Base-by-base conservation (phyloP, 2,329 filamentous ascomycete genomes). In the Ceratocystiopsis minuta region DNA sequence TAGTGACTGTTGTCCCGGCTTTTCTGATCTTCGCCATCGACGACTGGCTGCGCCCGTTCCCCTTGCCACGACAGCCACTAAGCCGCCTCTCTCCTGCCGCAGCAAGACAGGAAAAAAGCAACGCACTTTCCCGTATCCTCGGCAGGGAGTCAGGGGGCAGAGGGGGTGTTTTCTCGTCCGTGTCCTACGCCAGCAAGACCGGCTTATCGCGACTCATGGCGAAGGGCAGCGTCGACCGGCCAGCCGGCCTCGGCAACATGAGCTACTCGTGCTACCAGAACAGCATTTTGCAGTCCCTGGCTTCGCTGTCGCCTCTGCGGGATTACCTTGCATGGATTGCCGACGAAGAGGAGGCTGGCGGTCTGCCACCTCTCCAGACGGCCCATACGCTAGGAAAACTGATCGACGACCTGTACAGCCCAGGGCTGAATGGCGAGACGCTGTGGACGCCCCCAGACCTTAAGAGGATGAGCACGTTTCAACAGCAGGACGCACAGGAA, bases 221-320 rank as follows among this genome's bases (percentile, higher is more conserved):
- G 18, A 67, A 63, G 48, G 49, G 52, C 18, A 57, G 57, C 18
- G 53, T 59, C 18, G 62, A 67, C 37, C 58, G 60, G 31, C 80
- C 66, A 39, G 68, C 65, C 2, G 90, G 90, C 0, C 63, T 96
- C 41, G 85, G 84, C 11, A 98, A 98, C 57, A 79, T 78, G 63
- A 84, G 93, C 62, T 94, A 95, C 56, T 94, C 86, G 2, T 96
- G 90, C 64, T 98, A 93, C 57, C 90, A 96, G 59, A 98, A 98
- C 59, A 95, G 87, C 55, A 79, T 95, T 16, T 74, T 98, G 12
- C 86, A 94, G 57, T 78, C 79, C 7, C 64, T 96, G 36, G 78
- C 87, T 1, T 80, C 87, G 4, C 65, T 96, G 28, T 68, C 71
- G 16, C 71, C 78, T 5, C 63, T 96, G 28, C 70, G 72, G 20